These are phyloP conservation scores for Neohortaea acidophila DNA, from an alignment of 495 filamentous ascomycete genomes.

Conservation along the genomic window DNA sequence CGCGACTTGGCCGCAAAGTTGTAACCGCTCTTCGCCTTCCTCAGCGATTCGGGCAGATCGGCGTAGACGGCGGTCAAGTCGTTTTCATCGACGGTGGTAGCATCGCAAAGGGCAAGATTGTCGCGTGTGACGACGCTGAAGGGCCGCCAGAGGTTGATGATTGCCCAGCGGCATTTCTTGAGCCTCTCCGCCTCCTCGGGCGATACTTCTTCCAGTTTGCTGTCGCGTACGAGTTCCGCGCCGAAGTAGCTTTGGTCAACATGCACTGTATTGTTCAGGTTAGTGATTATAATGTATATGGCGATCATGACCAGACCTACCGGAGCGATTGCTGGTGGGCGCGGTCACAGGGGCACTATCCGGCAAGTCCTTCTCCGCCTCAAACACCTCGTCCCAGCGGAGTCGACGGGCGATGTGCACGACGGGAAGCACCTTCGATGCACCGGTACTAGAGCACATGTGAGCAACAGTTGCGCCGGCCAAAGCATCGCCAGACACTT, in stretches of 20 bases:
- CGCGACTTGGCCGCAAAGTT: neutral
- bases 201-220: neutral
- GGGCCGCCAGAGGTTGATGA: neutral
- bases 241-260: neutral
- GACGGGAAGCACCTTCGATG: no score
- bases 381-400: no score
- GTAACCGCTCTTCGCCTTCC: neutral
- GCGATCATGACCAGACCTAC: neutral
- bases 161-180: neutral
- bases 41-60: neutral
- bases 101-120: neutral
- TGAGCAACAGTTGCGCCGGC: no score
- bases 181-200: neutral
- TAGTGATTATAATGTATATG: neutral
- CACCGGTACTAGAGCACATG: no score
- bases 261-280: neutral
- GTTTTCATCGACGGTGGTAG: neutral
- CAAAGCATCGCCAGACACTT: no score
- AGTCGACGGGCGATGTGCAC: no score
- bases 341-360: neutral
- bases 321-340: neutral
- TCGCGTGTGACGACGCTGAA: neutral
- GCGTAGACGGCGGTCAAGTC: neutral
- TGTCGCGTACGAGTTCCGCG: neutral
- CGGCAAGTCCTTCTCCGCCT: no score